Conservation (phyloP, 345 rosid species). For the Corchorus olitorius region DNA sequence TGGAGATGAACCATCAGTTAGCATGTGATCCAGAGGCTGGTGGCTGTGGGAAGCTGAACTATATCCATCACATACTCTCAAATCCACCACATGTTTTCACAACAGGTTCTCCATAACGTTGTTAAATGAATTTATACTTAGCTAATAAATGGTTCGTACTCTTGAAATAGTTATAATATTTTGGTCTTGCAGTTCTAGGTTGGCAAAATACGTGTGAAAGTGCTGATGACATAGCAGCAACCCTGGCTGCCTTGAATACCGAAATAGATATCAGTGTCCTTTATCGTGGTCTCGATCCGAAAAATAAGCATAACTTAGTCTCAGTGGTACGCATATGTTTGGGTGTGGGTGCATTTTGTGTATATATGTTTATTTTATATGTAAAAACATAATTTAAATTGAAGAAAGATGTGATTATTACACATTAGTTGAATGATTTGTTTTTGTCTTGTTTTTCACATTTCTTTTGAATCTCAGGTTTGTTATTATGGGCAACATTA, state of each 20-base stretch:
- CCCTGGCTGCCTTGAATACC: slow-evolving; percentile 70
- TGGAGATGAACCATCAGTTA: slow-evolving; percentile 89
- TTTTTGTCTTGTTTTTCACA: slow-evolving; percentile 4
- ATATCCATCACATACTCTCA: slow-evolving; percentile 75
- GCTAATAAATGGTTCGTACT: slow-evolving; percentile 15
- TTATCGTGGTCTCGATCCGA: slow-evolving; percentile 79
- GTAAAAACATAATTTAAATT: neutral
- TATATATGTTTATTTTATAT: neutral
- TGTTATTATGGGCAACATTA: slow-evolving; percentile 99
- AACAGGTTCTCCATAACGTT: slow-evolving; percentile 54
- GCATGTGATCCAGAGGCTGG: slow-evolving; percentile 83
- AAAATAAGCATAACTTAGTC: slow-evolving; percentile 63
- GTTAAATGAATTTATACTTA: slow-evolving; percentile 16
- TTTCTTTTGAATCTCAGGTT: slow-evolving; percentile 55
- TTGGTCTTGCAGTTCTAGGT: slow-evolving; percentile 75
- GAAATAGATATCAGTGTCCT: slow-evolving; percentile 86
- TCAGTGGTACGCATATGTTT: slow-evolving; percentile 70
- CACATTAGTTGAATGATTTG: neutral
- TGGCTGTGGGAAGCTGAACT: slow-evolving; percentile 89
- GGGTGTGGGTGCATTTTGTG: neutral
- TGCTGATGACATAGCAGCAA: slow-evolving; percentile 80
- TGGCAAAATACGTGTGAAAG: slow-evolving; percentile 95
- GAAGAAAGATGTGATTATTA: neutral
- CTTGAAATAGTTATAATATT: neutral
- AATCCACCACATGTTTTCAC: slow-evolving; percentile 79